Percentiles rank a stretch among this genome's conserved stretches.
These are phyloP conservation scores for Skeletonema grethae DNA, from an alignment of 108 stramenopile genomes.

Conservation along the genomic window DNA sequence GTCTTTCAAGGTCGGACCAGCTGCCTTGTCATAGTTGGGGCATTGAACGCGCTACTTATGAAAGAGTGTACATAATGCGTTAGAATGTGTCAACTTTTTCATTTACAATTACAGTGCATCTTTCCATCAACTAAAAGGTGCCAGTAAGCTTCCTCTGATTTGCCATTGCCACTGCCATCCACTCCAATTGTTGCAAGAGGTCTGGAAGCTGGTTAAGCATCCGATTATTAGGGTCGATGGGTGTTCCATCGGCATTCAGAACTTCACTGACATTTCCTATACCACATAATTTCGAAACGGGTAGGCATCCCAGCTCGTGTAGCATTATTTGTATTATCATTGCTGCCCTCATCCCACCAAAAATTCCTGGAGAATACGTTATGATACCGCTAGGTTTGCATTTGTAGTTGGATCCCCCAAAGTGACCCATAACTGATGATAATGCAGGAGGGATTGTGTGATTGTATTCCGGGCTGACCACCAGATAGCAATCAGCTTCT, in stretches of 20 bases:
- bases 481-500: conserved; percentile 68
- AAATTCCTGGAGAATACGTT: conserved; percentile 63
- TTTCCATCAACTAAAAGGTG: conserved; percentile 15
- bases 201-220: conserved; percentile 64
- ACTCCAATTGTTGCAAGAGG: conserved; percentile 62
- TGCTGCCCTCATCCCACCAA: conserved; percentile 62
- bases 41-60: background rate
- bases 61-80: too few species aligned
- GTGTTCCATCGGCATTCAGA: conserved; percentile 55
- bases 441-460: conserved; percentile 63
- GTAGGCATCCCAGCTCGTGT: conserved; percentile 69
- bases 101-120: background rate
- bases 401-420: conserved; percentile 55
- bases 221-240: conserved; percentile 54
- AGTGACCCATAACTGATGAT: conserved; percentile 62
- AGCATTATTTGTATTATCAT: conserved; percentile 61
- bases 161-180: conserved; percentile 75
- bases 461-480: conserved; percentile 71
- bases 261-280: conserved; percentile 46
- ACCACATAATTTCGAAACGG: conserved; percentile 63
- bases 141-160: conserved; percentile 50
- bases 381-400: conserved; percentile 66
- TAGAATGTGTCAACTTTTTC: background rate
- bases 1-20: conserved; percentile 56
- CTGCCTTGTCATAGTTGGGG: conserved; percentile 1